Evolutionary conservation across 2,329 filamentous ascomycete genomes (phyloP), one percentile per base, ranked within the genome.

Genomic region (Colletotrichum tropicale): DNA sequence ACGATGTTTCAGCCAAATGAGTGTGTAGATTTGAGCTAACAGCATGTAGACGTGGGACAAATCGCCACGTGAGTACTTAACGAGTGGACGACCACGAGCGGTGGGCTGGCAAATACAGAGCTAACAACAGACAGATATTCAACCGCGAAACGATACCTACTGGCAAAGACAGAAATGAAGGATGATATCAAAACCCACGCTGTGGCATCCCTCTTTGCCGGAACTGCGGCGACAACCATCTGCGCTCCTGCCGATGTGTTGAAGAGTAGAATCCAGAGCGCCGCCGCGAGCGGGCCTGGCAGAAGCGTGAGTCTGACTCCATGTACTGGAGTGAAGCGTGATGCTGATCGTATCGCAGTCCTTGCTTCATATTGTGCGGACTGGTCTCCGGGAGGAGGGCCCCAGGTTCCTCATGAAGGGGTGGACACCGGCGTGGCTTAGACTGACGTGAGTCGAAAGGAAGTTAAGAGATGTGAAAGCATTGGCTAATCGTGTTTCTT

Each of bases 161-260:
- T 83, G 3, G 52, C 74, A 6, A 80, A 79, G 12, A 76, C 79
- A 0, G 77, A 79, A 5, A 77, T 85, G 2, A 80, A 81, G 18
- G 86, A 88, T 70, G 84, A 86, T 38, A 81, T 86, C 16, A 81
- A 78, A n/a, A 85, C 85, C 3, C 86, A 88, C 74, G 82, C 84
- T 3, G 72, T 83, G 0, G 83, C 86, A 2, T 87, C 86, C 1
- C 67, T 88, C 3, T 79, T 82, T 6, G 86, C 86, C 3, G 86
- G 86, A n/a, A 87, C 86, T 2, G 85, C 87, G 66, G 86, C 86
- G 1, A 88, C 86, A 0, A 88, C 86, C 0, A 80, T 87, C 15
- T 88, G 86, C 67, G 86, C 86, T 0, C 86, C 86, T 0, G 86
- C 85, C 6, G 86, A 88, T 68, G 86, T 88, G 0, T 78, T 88